Percentiles rank a stretch among this genome's conserved stretches.
Evolutionary conservation across 768 basidiomycete genomes (phyloP).

Genomic region (Kwoniella sp.): DNA sequence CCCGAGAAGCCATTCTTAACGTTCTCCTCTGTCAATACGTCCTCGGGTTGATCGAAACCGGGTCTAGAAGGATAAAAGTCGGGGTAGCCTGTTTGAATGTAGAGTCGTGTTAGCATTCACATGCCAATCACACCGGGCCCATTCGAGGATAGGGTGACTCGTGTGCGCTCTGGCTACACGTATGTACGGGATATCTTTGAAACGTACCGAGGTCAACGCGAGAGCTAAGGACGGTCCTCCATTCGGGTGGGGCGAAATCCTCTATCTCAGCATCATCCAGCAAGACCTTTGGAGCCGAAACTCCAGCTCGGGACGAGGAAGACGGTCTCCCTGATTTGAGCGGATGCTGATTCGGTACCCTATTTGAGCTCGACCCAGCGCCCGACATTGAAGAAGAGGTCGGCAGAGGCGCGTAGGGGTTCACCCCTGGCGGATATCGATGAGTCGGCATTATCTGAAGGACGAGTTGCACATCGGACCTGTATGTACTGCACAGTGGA

Average conservation of each 20-base stretch:
- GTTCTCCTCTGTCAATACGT: constrained; percentile 52
- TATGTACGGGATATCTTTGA: not conserved
- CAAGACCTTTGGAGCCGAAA: constrained; percentile 10
- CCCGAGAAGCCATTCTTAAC: constrained; percentile 52
- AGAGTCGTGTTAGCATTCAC: not conserved
- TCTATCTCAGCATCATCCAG: constrained; percentile 38
- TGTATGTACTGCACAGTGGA: not conserved
- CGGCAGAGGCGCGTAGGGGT: constrained; percentile 22
- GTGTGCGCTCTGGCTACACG: too few species aligned
- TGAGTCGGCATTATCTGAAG: constrained; percentile 20
- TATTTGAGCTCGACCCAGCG: constrained; percentile 3
- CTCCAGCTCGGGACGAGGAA: not conserved
- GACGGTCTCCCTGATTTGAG: constrained; percentile 1
- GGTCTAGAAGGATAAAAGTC: constrained; percentile 54
- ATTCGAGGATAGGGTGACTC: too few species aligned
- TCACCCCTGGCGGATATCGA: constrained; percentile 27
- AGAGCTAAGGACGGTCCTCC: constrained; percentile 46
- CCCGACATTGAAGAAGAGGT: not conserved
- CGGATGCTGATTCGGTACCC: constrained; percentile 2
- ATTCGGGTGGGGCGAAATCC: constrained; percentile 48
- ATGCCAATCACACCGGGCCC: too few species aligned
- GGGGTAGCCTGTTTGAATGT: constrained; percentile 41
- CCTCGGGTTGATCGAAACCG: constrained; percentile 51
- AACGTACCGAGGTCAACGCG: constrained; percentile 49
- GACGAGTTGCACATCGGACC: not conserved